Conservation (phyloP, 139 green algal species). For the Chlorella sp. region DNA sequence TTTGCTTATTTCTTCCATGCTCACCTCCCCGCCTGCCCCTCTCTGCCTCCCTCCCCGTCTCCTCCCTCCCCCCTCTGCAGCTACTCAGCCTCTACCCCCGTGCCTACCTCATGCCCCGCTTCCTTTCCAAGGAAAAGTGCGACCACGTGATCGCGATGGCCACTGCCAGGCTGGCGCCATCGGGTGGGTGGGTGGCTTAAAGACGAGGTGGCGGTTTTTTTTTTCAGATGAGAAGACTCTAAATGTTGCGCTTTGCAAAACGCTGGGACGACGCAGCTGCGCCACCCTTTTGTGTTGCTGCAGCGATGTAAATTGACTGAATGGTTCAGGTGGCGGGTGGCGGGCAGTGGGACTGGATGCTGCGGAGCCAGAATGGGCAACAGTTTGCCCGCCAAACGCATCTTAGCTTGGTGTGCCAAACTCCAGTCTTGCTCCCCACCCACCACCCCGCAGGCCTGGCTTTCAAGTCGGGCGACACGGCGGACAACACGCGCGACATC, state of each 20-base stretch:
- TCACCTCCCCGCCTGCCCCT: neutral
- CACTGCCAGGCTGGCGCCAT: slow-evolving; percentile 38
- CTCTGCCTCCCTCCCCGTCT: neutral
- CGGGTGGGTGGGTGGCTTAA: neutral
- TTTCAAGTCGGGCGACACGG: slow-evolving; percentile 41
- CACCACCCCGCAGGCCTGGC: neutral
- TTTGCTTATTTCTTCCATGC: neutral
- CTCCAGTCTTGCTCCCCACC: neutral
- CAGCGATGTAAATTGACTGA: no score
- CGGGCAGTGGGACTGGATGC: neutral
- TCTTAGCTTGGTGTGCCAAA: neutral
- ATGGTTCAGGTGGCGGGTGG: neutral
- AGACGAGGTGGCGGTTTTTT: no score
- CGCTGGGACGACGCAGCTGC: no score
- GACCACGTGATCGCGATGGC: slow-evolving; percentile 58
- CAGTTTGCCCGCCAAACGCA: no score
- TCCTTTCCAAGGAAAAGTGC: slow-evolving; percentile 40
- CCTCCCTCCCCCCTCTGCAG: slow-evolving; percentile 49
- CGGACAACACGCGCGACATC: slow-evolving; percentile 47
- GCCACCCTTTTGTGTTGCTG: neutral
- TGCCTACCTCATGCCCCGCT: slow-evolving; percentile 54
- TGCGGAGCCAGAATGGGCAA: no score
- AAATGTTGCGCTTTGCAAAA: no score
- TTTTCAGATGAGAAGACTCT: no score
- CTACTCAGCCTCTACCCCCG: slow-evolving; percentile 56